phyloP scores from a whole-genome alignment of 2,329 filamentous ascomycete species.

The Emergomyces pasteurianus region DNA sequence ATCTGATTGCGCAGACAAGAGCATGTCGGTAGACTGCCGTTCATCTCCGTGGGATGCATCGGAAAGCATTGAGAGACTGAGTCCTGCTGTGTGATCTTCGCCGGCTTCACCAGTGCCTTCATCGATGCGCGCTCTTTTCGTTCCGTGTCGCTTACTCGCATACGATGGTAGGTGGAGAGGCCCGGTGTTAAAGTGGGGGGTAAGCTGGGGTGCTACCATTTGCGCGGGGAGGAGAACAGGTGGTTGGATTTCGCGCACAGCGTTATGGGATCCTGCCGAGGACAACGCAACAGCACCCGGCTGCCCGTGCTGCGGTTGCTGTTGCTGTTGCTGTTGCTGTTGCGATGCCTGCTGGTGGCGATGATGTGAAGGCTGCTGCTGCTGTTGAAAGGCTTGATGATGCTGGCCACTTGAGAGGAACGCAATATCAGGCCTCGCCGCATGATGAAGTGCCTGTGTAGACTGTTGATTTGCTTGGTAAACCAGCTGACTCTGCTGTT shows the following conservation, averaged over 20 bases:
- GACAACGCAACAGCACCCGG: slow-evolving; percentile 21
- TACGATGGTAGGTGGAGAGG: slow-evolving; percentile 21
- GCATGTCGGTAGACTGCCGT: slow-evolving; percentile 24
- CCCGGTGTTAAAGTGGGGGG: slow-evolving; percentile 23
- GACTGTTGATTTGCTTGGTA: slow-evolving; percentile 43
- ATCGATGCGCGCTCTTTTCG: slow-evolving; percentile 25
- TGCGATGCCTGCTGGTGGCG: slow-evolving; percentile 23
- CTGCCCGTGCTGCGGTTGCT: slow-evolving; percentile 15
- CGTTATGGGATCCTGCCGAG: slow-evolving; percentile 19
- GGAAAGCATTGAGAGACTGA: slow-evolving; percentile 24
- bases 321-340: slow-evolving; percentile 19
- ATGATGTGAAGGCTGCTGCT: slow-evolving; percentile 25
- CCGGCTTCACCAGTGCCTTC: slow-evolving; percentile 18
- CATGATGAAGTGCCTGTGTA: slow-evolving; percentile 24
- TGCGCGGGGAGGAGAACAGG: slow-evolving; percentile 22
- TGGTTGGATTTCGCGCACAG: slow-evolving; percentile 22
- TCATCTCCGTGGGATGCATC: slow-evolving; percentile 20
- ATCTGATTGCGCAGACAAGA: slow-evolving; percentile 23
- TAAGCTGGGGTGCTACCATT: slow-evolving; percentile 23
- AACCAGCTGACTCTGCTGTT: slow-evolving; percentile 52
- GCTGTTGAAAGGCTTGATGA: slow-evolving; percentile 26
- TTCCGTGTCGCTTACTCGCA: slow-evolving; percentile 18
- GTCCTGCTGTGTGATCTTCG: slow-evolving; percentile 18
- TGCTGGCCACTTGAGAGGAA: slow-evolving; percentile 23
- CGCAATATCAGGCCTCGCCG: slow-evolving; percentile 21